phyloP scores from a whole-genome alignment of 768 basidiomycete genomes.

The Cytidiella melzeri region DNA sequence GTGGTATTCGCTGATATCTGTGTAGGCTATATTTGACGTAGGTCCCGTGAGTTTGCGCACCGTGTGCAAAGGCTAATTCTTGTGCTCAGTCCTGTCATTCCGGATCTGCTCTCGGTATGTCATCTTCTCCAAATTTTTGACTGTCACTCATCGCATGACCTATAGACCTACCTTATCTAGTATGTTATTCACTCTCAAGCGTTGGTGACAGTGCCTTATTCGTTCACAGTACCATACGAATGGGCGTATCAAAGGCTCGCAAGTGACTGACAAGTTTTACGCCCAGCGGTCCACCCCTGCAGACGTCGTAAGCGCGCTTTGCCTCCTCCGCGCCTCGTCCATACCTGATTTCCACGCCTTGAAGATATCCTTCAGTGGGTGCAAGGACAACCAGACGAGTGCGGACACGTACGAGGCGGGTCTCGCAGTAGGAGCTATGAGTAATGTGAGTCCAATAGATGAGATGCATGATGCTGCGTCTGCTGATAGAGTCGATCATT shows the following conservation, averaged over 20 bases:
- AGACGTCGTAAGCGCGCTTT: slow-evolving; percentile 60
- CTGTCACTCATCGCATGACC: slow-evolving; percentile 3
- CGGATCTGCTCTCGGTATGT: slow-evolving; percentile 75
- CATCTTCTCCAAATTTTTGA: neutral
- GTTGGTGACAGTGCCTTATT: too few species aligned
- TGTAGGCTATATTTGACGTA: slow-evolving; percentile 28
- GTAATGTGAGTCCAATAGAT: slow-evolving; percentile 51
- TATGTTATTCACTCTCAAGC: slow-evolving; percentile 19
- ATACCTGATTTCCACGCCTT: slow-evolving; percentile 2
- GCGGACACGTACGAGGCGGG: slow-evolving; percentile 68
- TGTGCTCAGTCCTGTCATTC: slow-evolving; percentile 72
- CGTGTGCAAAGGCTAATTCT: slow-evolving; percentile 1
- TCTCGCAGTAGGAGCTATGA: slow-evolving; percentile 73
- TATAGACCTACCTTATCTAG: slow-evolving; percentile 63
- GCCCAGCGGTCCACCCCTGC: slow-evolving; percentile 62
- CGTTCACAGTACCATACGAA: slow-evolving; percentile 24
- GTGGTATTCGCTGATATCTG: too few species aligned
- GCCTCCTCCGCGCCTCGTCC: neutral
- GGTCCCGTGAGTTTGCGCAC: slow-evolving; percentile 3
- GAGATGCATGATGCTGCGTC: neutral
- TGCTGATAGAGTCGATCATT: neutral
- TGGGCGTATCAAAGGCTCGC: slow-evolving; percentile 24
- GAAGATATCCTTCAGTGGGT: slow-evolving; percentile 83
- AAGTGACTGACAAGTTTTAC: slow-evolving; percentile 18
- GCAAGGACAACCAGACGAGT: slow-evolving; percentile 78